Evolutionary conservation across 2,329 filamentous ascomycete species (phyloP).

Genomic region (Magnaporthiopsis poae): DNA sequence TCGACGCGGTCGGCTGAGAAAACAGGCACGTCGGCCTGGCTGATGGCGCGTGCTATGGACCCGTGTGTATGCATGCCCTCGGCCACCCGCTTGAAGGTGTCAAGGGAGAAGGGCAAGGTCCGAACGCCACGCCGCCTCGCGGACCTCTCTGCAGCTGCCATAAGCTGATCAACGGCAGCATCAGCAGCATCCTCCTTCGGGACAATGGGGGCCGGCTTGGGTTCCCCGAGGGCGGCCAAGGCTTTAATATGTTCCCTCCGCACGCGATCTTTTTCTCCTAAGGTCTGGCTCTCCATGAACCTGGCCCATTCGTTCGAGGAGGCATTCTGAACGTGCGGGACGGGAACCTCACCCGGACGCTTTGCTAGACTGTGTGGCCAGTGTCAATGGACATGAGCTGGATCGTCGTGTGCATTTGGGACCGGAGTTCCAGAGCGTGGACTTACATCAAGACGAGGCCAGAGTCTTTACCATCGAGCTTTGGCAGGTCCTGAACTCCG

Average conservation of each 20-base stretch:
- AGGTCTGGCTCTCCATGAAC: neutral
- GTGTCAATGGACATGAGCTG: neutral
- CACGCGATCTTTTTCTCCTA: neutral
- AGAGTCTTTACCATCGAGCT: neutral
- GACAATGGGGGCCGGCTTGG: too few species aligned
- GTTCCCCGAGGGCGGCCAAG: neutral
- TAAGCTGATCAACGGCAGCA: neutral
- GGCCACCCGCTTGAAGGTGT: constrained; percentile 13
- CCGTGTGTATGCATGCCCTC: constrained; percentile 14
- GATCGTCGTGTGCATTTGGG: neutral
- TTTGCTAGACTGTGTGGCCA: neutral
- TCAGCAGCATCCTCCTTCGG: neutral
- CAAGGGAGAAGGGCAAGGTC: constrained; percentile 15
- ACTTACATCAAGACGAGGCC: constrained; percentile 3
- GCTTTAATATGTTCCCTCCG: neutral
- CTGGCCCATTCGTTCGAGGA: neutral
- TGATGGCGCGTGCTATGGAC: constrained; percentile 17
- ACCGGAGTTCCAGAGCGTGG: neutral
- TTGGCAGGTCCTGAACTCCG: neutral
- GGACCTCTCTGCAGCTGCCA: neutral
- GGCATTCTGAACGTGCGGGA: neutral
- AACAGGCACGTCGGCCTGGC: constrained; percentile 16
- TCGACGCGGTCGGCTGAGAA: constrained; percentile 14
- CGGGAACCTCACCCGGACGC: neutral
- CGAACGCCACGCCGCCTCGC: constrained; percentile 9